Base-by-base conservation (phyloP, 306 rosid genomes). In the Quercus gilva region DNA sequence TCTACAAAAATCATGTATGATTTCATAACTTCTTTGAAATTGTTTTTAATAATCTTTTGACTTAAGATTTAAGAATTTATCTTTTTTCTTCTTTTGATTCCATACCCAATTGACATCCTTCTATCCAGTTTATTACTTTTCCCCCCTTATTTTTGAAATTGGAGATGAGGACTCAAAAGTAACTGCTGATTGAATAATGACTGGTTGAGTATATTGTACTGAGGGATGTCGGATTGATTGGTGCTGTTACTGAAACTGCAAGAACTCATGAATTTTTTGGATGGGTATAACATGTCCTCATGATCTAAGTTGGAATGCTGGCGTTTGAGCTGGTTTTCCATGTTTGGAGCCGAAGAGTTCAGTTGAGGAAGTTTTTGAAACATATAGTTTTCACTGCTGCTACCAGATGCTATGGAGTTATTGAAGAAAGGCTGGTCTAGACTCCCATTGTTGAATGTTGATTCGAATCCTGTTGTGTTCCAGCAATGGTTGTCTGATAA, bases 131-230 rank as follows among this genome's bases (percentile, higher is more conserved):
- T 35, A 60, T 84, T 15, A 18, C 9, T 29, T 65, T 2, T 7
- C 35, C 69, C 71, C 51, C 63, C 61, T 79, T 63, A 84, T 65
- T 88, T 84, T 67, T 84, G 88, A 53, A 83, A 89, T 68, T 78
- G 82, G 69, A 74, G 82, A 65, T 87, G 89, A 81, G 89, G 89
- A 73, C 88, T 87, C 63, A 83, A 72, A 55, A 89, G 74, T 68
- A 87, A 82, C 31, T 82, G 89, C 56, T 87, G 91, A 55, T 85
- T 89, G 83, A 85, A 69, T 75, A 82, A 41, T 6, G 85, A 64
- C 59, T 79, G 91, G 81, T 87, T 89, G 65, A 77, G 55, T 49
- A 83, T 41, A 82, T 75, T 81, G 87, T 82, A 83, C 61, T 80
- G 84, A 5, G 82, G 83, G 41, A 78, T 84, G 63, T 83, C 85